Evolutionary conservation across 2,329 filamentous ascomycete genomes (phyloP).

Genomic region (Alternaria sp.): DNA sequence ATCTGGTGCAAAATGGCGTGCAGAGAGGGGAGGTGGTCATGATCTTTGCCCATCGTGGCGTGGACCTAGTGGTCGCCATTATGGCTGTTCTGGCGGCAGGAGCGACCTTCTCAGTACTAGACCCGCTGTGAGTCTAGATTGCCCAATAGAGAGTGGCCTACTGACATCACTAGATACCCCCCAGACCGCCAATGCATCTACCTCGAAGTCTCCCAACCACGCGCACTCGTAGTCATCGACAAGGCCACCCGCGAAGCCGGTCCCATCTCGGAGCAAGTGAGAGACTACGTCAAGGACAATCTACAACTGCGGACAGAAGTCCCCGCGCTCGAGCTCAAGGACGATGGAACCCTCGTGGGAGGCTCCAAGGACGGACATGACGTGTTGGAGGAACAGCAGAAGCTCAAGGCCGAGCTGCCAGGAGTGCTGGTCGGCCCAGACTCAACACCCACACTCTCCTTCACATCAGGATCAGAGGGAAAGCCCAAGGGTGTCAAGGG

Average conservation of each 20-base stretch:
- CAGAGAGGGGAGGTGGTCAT: conserved; percentile 87
- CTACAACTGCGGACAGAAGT: conserved; percentile 75
- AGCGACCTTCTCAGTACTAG: conserved; percentile 70
- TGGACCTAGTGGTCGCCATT: conserved; percentile 76
- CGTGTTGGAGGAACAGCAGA: conserved; percentile 63
- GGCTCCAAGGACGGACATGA: conserved; percentile 71
- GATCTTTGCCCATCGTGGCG: conserved; percentile 84
- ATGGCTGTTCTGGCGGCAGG: conserved; percentile 74
- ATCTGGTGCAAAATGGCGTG: conserved; percentile 76
- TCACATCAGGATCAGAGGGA: conserved; percentile 72
- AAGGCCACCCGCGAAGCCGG: conserved; percentile 73
- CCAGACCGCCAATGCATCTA: conserved; percentile 82
- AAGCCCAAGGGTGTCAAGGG: conserved; percentile 86
- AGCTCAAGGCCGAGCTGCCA: conserved; percentile 63
- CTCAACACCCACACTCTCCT: conserved; percentile 73
- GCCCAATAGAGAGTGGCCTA: background rate
- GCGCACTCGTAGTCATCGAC: conserved; percentile 74
- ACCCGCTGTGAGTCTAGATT: conserved; percentile 68
- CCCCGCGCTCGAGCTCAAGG: conserved; percentile 72
- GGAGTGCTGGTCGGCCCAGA: conserved; percentile 85
- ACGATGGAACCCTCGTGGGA: conserved; percentile 75
- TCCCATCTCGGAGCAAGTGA: conserved; percentile 65
- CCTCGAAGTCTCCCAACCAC: conserved; percentile 78
- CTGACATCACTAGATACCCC: conserved; percentile 66
- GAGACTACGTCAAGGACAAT: conserved; percentile 73